Evolutionary conservation across 1,139 yeast genomes (phyloP), one percentile per base, ranked within the genome.

Genomic region (Kodamaea plutei): DNA sequence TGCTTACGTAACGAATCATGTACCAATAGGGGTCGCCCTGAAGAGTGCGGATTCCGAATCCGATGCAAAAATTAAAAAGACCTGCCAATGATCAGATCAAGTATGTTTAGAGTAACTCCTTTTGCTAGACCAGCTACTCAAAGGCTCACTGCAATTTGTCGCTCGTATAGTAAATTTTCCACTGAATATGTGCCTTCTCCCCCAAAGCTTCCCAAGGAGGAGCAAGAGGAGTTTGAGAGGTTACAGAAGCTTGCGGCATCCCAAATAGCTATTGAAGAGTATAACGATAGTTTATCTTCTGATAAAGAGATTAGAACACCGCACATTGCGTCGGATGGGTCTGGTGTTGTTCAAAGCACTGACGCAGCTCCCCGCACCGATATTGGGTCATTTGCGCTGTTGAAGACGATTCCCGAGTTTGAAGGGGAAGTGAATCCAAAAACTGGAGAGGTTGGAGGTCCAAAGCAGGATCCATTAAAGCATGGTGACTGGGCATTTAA

Each of bases 381-480:
- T 41, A 72, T 79, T 27, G 85, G 84, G 2, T 66, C 73, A 7
- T 73, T 80, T 44, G 81, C 78, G 39, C 76, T 69, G 43, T 71
- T 80, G 54, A 78, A 81, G 55, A 82, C 88, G 4, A 80, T 87
- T 34, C 95, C 96, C 1, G 99, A 93, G 47, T 91, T 91, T 50
- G 96, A 89, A 57, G 99, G 99, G 2, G 91, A 89, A 38, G 78
- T 73, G 20, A 91, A 91, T 50, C 99, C 99, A 0, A 71, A 69
- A 36, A 89, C 97, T 1, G 98, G 98, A 2, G 99, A 93, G 58
- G 68, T 81, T 19, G 96, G 96, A 24, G 99, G 98, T 0, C 99
- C 99, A n/a, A 93, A 93, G 50, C 97, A 91, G 56, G 97, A 93
- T 50, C 99, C 99, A 1, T 67, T 87, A 44, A 77, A 79, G 47